Base-by-base conservation (phyloP, 176 grass and related monocot species). In the Oropetium thomaeum region DNA sequence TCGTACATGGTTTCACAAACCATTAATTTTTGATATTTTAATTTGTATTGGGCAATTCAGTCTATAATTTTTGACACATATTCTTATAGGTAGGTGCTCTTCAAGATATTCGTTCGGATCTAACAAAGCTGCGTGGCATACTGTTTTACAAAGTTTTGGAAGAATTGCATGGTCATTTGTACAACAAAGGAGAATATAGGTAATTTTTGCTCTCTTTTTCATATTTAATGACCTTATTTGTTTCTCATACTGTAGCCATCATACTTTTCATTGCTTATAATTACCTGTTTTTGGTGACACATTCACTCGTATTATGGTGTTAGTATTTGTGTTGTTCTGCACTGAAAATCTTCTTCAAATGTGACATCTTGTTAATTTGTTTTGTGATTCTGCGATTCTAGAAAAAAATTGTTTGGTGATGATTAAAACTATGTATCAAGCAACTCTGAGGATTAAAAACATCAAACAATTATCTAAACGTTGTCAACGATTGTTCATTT, bases 141-240 rank as follows among this genome's bases (percentile, higher is more conserved):
- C 82, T 99, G 11, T 99, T 95, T 72, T 99, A 92, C 75, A 99
- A 99, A 87, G 86, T 99, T 82, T 87, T 99, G 76, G 96, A 95
- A 81, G 96, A 99, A 77, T 74, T 99, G 58, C 96, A 99, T 71
- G 81, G 37, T 48, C 96, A 99, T 89, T 80, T 99, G 79, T 99
- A 99, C 63, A 95, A 86, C 49, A 99, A 88, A 76, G 96, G 96
- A 38, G 87, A 86, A 82, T 90, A 90, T 68, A 95, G 84, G 96
- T 95, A 69, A 69, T 31, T 48, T 86, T 54, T 62, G 11, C 23
- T 75, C 77, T 53, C 44, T 52, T 85, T 22, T 37, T 59, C 81
- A 60, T 47, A 15, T 57, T 67, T 55, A 34, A 70, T 65, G 53
- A 40, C 61, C 10, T 65, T 49, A 49, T 22, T 51, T 62, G 42